Evolutionary conservation across 257 asterid genomes (phyloP), one percentile per base, ranked within the genome.

Genomic region (Capsicum pubescens): DNA sequence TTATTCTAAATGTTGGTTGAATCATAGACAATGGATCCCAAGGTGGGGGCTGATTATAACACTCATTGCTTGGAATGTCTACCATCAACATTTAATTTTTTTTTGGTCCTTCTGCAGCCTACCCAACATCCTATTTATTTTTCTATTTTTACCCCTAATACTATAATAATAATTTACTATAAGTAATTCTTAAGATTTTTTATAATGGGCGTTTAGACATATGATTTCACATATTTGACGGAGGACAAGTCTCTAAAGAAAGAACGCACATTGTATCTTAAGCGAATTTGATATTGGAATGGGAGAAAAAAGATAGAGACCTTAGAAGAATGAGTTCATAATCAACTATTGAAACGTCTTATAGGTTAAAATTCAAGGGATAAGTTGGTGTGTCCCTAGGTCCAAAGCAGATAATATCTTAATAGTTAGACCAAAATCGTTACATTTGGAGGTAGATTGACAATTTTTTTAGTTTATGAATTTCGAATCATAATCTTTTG

Each of bases 1-100:
- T 83, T 90, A 94, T 94, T 94, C 96, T 87, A 83, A 78, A 92
- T 93, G 98, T 91, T 89, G 96, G 97, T 91, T 88, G 97, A 90
- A 89, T 84, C 7, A 69, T 93, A 86, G 98, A 93, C 98, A 93
- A 79, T 90, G 88, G 90, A 86, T 90, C 91, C 96, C 89, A 64
- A 86, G 90, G 93, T 91, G 91, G 94, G 93, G 95, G 84, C 93
- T 87, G 87, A 89, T 87, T 89, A 87, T 76, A 86, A 86, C 92
- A 91, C 91, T 87, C 82, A 88, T 92, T 87, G 87, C 88, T 88
- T 90, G 86, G 87, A 89, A 90, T 90, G 88, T 88, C 88, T 88
- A 85, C 80, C 56, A 55, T 36, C 50, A 48, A 58, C 44, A 16
- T 42, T 76, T 64, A 57, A 15, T 48, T 10, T 84, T 26, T 84